Evolutionary conservation across 345 rosid genomes (phyloP), one percentile per base, ranked within the genome.

Genomic region (Syzygium oleosum): DNA sequence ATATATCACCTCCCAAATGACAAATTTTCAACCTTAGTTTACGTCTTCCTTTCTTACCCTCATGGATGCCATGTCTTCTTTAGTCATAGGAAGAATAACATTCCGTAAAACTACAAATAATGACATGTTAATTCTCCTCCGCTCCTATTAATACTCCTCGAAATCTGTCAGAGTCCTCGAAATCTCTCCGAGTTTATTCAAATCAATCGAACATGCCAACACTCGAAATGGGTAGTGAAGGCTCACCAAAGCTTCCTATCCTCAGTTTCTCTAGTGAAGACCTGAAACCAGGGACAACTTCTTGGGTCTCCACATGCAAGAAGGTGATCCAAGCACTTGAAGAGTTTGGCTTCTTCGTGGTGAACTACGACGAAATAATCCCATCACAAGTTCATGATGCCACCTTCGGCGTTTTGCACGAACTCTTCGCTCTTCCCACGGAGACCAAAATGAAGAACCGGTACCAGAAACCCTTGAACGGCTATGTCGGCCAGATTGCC

Each of bases 401-500:
- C 46, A 90, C 93, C 52, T 90, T 95, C 12, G 84, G 88, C 29
- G 88, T 88, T 27, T 73, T 94, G 88, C 92, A 90, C 87, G 92
- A 95, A 29, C 89, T 96, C 87, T 96, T 94, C 59, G 94, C 92
- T 88, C 95, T 94, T 31, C 97, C 98, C 1, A 89, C 90, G 5
- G 90, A 91, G 68, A 90, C 91, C 84, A 94, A 95, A 90, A 92
- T 94, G 91, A 91, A 92, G 78, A 94, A 96, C 88, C 92, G 68
- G 85, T 94, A 94, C 53, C 92, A 92, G 68, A 95, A 90, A 85
- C 97, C 95, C 73, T 88, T 93, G 34, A 93, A 88, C 68, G 98
- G 98, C 46, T 94, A 95, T 13, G 94, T 94, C 54, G 95, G 98
- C 15, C 94, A 94, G 92, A 93, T 91, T 2, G 91, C 95, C 12